Base-by-base conservation (phyloP, 768 basidiomycete species). In the Suillus subluteus region DNA sequence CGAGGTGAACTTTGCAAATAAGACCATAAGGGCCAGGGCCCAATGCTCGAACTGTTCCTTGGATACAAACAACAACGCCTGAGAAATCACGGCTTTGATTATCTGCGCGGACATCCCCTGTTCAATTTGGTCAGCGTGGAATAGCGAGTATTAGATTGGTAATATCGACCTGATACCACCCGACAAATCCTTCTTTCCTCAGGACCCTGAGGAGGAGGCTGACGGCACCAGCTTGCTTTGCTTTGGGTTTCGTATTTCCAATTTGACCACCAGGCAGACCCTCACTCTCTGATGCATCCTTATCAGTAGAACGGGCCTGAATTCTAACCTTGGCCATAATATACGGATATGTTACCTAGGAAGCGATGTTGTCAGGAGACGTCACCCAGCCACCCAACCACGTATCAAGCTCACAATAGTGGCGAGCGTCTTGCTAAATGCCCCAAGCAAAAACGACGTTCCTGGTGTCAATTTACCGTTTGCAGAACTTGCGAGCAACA, bases 31-130 rank as follows among this genome's bases (percentile, higher is more conserved):
- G 15, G 84, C 78, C 64, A 95, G 81, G 1, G 94, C 90, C 86
- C 91, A 97, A 5, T 87, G 87, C 76, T 99, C 98, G 72, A 99
- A 96, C 73, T 96, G 93, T 73, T 98, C 97, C 79, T 99, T 99
- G 69, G 95, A 94, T 82, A 97, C 91, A 83, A 99, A 99, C 63
- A 99, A 80, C 69, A 99, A 83, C 2, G 96, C 97, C 78, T 99
- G 98, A 9, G 95, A 93, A 16, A 99, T 80, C 15, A 98, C 96
- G 0, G 97, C 98, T 77, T 99, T 99, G 62, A 88, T 85, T 65
- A 99, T 96, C 78, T 99, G 98, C 0, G 98, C 96, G 70, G 91
- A 85, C 92, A 99, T 96, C 13, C 98, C 98, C 91, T 96, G 78
- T 58, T 67, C 58, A 63, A 43, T 32, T 62, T 44, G 50, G 46